Conservation (phyloP, 306 rosid genomes). For the Abrus precatorius region DNA sequence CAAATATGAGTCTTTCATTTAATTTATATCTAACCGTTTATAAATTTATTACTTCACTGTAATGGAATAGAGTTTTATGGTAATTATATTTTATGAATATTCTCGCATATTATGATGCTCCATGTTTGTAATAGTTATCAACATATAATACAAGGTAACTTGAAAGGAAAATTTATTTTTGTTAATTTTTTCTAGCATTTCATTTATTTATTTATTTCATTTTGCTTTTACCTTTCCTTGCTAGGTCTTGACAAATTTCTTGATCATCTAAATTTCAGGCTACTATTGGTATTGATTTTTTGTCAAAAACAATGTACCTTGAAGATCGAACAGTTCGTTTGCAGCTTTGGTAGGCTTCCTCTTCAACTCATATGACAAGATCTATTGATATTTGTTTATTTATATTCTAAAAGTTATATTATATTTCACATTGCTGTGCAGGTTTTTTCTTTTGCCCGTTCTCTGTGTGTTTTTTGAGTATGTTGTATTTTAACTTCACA, state of each 20-base stretch:
- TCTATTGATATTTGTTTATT: not conserved
- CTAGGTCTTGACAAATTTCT: slow-evolving; percentile 11
- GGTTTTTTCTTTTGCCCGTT: not conserved
- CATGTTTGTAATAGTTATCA: not conserved
- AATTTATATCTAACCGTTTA: too few relatives aligned
- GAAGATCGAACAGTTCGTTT: slow-evolving; percentile 9
- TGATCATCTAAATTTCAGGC: slow-evolving; percentile 22
- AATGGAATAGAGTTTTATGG: not conserved
- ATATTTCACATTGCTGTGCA: not conserved
- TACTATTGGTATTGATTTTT: slow-evolving; percentile 12
- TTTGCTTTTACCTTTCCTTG: not conserved
- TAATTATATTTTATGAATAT: slow-evolving; percentile 3
- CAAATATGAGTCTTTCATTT: too few relatives aligned
- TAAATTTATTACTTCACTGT: not conserved
- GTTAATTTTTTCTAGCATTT: not conserved
- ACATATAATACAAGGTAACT: not conserved
- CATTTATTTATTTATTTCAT: not conserved
- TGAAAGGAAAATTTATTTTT: not conserved
- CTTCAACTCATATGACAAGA: not conserved
- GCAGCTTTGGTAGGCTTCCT: slow-evolving; percentile 32
- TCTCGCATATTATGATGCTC: not conserved
- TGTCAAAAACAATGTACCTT: slow-evolving; percentile 21
- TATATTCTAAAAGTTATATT: not conserved
- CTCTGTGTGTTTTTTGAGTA: not conserved
- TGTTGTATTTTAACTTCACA: slow-evolving; percentile 19